Conservation (phyloP, 441 rosid species). For the Theobroma grandiflorum region DNA sequence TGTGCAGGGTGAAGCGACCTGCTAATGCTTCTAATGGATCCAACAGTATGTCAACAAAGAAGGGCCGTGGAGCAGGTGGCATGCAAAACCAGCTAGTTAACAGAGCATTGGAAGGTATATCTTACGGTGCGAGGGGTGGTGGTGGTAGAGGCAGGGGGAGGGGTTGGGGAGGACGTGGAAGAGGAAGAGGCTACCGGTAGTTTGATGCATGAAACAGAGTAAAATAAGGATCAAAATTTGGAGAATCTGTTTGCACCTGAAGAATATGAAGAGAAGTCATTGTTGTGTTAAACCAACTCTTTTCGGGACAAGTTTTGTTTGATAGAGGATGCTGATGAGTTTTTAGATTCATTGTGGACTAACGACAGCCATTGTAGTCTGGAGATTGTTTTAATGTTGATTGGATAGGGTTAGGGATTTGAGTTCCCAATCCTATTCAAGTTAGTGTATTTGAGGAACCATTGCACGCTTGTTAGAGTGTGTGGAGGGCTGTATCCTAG, state of each 20-base stretch:
- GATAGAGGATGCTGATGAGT: constrained; percentile 31
- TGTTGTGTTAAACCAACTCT: constrained; percentile 33
- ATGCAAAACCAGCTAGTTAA: constrained; percentile 84
- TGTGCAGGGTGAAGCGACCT: constrained; percentile 79
- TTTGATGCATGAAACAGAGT: not conserved
- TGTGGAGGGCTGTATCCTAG: not conserved
- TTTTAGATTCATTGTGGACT: constrained; percentile 33
- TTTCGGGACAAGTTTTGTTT: constrained; percentile 27
- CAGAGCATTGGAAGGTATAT: constrained; percentile 89
- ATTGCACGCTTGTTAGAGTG: constrained; percentile 17
- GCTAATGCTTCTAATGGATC: constrained; percentile 67
- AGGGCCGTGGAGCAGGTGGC: constrained; percentile 78
- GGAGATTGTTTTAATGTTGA: constrained; percentile 6
- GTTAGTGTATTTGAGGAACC: constrained; percentile 16
- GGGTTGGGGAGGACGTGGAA: constrained; percentile 78
- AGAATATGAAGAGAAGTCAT: constrained; percentile 7
- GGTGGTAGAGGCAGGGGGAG: constrained; percentile 75
- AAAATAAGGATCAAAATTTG: constrained; percentile 12
- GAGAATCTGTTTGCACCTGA: constrained; percentile 20
- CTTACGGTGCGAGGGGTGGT: constrained; percentile 68
- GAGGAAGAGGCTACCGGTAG: constrained; percentile 73
- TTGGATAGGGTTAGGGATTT: constrained; percentile 20
- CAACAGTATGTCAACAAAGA: constrained; percentile 59
- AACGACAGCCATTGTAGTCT: constrained; percentile 15
- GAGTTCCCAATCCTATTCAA: constrained; percentile 16